Base-by-base conservation (phyloP, 192 early-diverging fungal species). In the Coemansia sp. region DNA sequence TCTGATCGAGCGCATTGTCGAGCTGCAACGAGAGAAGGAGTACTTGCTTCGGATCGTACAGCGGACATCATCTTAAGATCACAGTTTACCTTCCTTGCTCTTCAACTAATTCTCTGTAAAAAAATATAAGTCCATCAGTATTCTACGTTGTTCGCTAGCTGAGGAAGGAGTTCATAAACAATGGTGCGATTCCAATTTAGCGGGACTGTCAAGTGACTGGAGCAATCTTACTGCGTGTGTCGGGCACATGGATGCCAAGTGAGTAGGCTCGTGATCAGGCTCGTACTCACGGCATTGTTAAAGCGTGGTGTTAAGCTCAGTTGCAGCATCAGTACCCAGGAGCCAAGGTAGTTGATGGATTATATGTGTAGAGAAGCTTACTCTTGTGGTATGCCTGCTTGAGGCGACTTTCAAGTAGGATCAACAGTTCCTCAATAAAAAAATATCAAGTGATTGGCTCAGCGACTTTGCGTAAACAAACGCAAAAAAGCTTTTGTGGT, bases 11-110 rank as follows among this genome's bases (percentile, higher is more conserved):
- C 55, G 55, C 34, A 66, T 70, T 34, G 40, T 51, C 51, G 29
- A 65, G 70, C 70, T 65, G 47, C 70, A 72, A 44, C 70, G 52
- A 51, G 63, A 72, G 31, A 72, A 72, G 54, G 71, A 72, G 36
- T 54, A 61, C n/a, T 47, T 72, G 34, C 42, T 72, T 29, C 71
- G 59, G 36, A 59, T 68, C 67, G 57, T 72, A 6, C 71, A 72
- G 12, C 64, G 44, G 15, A 36, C 64, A 18, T 49, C 65, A 3
- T 72, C 51, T 8, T 27, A 36, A 22, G 13, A 36, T 36, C 34
- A 36, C 34, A 36, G 34, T 36, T 36, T 36, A 4, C 7, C 7
- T 36, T 36, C 34, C 34, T 36, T 27, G 24, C 24, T 27, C 34
- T 36, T 36, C 34, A 36, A 36, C 7, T 7, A 7, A 36, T 36